Evolutionary conservation across 345 rosid species (phyloP).

Genomic region (Lumnitzera racemosa): DNA sequence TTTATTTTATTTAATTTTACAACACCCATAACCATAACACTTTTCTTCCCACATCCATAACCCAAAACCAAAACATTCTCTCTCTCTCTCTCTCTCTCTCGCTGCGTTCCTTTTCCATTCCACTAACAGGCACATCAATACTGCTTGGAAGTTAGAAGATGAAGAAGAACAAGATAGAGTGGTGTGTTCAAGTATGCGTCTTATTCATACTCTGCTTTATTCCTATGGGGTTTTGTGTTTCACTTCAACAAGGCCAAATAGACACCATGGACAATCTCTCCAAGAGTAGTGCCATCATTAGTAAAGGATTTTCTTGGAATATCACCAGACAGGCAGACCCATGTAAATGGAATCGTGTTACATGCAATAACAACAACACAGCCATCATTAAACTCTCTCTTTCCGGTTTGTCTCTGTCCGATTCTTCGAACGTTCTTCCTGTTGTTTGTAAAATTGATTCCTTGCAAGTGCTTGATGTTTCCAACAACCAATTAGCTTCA

Average conservation of each 20-base stretch:
- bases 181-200: background rate
- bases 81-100: slow-evolving; percentile 2
- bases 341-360: slow-evolving; percentile 54
- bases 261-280: slow-evolving; percentile 36
- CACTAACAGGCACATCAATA: too few relatives aligned
- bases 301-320: slow-evolving; percentile 22
- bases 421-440: slow-evolving; percentile 29
- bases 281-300: slow-evolving; percentile 8
- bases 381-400: slow-evolving; percentile 29
- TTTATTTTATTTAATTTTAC: slow-evolving; percentile 5
- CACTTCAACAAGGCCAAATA: slow-evolving; percentile 29
- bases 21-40: background rate
- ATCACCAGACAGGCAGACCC: slow-evolving; percentile 24
- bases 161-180: too few relatives aligned
- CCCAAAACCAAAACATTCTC: background rate
- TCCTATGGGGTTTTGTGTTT: slow-evolving; percentile 21
- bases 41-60: background rate
- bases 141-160: too few relatives aligned
- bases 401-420: slow-evolving; percentile 26
- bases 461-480: slow-evolving; percentile 45
- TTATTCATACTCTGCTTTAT: slow-evolving; percentile 15
- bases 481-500: slow-evolving; percentile 36
- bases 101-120: slow-evolving; percentile 4
- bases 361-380: slow-evolving; percentile 27
- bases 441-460: slow-evolving; percentile 44